phyloP scores from a whole-genome alignment of 257 asterid genomes.

The Gynochthodes officinalis region DNA sequence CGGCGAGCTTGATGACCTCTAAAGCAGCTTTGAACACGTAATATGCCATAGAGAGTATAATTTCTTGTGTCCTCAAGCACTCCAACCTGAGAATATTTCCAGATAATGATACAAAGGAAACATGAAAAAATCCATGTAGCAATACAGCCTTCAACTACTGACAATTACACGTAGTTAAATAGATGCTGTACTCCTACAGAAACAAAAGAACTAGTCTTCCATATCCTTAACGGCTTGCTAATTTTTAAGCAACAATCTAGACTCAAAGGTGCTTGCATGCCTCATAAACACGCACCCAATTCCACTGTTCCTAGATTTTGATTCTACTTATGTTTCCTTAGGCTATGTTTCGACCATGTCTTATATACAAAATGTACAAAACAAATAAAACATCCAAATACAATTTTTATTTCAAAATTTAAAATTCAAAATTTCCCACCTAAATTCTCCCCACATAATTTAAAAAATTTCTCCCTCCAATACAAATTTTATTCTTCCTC shows the following conservation, averaged over 20 bases:
- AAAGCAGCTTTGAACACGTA: constrained; percentile 95
- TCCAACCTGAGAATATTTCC: constrained; percentile 55
- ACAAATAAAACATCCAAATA: too few relatives aligned
- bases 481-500: too few relatives aligned
- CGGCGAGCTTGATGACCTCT: constrained; percentile 95
- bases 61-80: constrained; percentile 96
- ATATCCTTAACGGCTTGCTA: neutral
- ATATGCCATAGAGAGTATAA: constrained; percentile 83
- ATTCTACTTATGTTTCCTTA: neutral
- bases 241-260: neutral
- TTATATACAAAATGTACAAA: too few relatives aligned
- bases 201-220: neutral
- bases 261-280: neutral
- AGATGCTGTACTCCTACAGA: neutral
- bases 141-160: neutral
- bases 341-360: too few relatives aligned
- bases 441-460: too few relatives aligned
- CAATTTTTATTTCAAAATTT: too few relatives aligned
- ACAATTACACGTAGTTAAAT: neutral
- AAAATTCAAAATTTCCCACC: too few relatives aligned
- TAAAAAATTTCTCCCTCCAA: too few relatives aligned
- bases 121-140: neutral
- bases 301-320: neutral
- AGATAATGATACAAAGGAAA: neutral
- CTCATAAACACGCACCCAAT: neutral